Evolutionary conservation across 2,329 filamentous ascomycete species (phyloP), one percentile per base, ranked within the genome.

Genomic region (Stagonosporopsis chrysanthemi): DNA sequence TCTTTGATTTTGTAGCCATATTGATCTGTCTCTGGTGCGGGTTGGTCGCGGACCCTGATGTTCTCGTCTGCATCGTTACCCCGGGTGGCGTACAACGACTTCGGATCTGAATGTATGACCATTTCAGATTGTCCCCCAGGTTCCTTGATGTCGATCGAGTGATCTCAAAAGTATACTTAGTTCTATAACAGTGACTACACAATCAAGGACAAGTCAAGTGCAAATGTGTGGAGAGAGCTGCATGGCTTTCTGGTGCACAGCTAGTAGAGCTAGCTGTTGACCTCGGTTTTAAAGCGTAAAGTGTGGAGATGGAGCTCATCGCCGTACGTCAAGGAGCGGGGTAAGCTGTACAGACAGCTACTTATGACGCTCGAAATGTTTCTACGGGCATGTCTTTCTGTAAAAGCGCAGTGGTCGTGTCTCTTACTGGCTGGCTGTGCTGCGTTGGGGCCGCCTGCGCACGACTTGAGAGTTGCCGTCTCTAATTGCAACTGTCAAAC

Each of bases 1-100:
- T 80, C 79, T 8, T 71, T 72, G 24, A 80, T 79, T 17, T 64
- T 65, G 63, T 81, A 81, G 42, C 79, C 79, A 63, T 71, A 48
- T 29, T 75, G 68, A 46, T 81, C 78, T 24, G 65, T 63, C 33
- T 77, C 67, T 8, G 78, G 78, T 23, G 72, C 63, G 28, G 64
- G 63, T 39, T 65, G 68, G 33, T 72, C 70, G n/a, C 69, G 61
- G 35, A 72, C 43, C 3, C 54, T 67, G 50, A 63, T 55, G 42
- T 70, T 70, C 7, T 71, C 54, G 33, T 72, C 66, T 23, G 62
- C 56, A 19, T 69, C 61, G 52, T 68, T 66, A 28, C 66, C 69
- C 17, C 39, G 39, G 9, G 59, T 52, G 38, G 63, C 58, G 47
- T 63, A 61, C 15, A 62, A 46, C 12, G 64, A 67, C 24, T 58